Base-by-base conservation (phyloP, 2,329 filamentous ascomycete species). In the Mariannaea elegans region DNA sequence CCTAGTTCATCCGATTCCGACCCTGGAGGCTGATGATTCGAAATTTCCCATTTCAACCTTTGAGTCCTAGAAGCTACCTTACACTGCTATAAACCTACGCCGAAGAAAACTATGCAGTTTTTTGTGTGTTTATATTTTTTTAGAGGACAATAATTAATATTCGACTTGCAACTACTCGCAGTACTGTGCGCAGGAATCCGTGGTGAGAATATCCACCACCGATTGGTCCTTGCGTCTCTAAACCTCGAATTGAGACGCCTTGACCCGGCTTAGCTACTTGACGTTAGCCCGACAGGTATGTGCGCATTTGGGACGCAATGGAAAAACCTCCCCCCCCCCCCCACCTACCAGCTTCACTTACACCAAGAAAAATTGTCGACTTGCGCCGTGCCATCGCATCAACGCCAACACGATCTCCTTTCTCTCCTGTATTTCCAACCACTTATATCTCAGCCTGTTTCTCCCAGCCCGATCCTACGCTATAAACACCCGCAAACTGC, bases 351-450 rank as follows among this genome's bases (percentile, higher is more conserved):
- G 54, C 64, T 59, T 64, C 46, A 71, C 66, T 72, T 71, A 66
- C 66, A 71, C 57, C 69, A 66, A 55, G 61, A 70, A 72, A 72
- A 71, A 65, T 63, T 67, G 55, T 62, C 51, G 59, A 55, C 68
- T 69, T 65, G 66, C 68, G 66, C 61, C 63, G 38, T 48, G 36
- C 27, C 32, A 31, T 62, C 46, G 6, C 44, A 53, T 61, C 63
- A 67, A 70, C 66, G 44, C 45, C 45, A 53, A 48, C 53, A 36
- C 55, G 45, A 48, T 46, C 32, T 27, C 38, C n/a, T 27, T 56
- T 45, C 45, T 56, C 63, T 57, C 56, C 64, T 62, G 45, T 66
- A 59, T 63, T 59, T 56, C 44, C 55, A 42, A 53, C 47, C 58
- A 53, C 18, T 29, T 54, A 8, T 46, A 38, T 45, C 46, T 5